A percentile compares a stretch with the other conserved stretches of the same genome.
Conservation (phyloP, 1,284 basidiomycete species). For the Lentinus polychrous region DNA sequence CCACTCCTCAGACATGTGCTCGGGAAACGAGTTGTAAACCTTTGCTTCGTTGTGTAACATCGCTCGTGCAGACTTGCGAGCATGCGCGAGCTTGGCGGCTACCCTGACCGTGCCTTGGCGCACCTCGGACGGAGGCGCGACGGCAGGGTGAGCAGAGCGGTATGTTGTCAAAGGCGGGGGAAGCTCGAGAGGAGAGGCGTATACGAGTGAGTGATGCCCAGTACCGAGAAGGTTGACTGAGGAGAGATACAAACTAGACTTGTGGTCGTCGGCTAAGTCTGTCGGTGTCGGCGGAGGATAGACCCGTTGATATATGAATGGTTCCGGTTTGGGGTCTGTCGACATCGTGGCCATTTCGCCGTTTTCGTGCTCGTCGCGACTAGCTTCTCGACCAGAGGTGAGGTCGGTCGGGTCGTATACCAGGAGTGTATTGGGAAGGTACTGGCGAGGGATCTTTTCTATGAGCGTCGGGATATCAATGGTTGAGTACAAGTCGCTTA, state of each 20-base stretch:
- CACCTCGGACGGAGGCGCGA: constrained; percentile 8
- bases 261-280: constrained; percentile 2
- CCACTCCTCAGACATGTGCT: constrained; percentile 41
- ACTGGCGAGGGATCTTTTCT: constrained; percentile 25
- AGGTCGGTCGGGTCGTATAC: constrained; percentile 22
- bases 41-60: constrained; percentile 32
- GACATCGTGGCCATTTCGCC: neutral
- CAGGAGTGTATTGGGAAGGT: constrained; percentile 26
- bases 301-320: neutral
- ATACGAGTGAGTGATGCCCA: constrained; percentile 29
- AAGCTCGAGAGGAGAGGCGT: constrained; percentile 25
- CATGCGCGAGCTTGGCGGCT: constrained; percentile 27
- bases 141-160: constrained; percentile 8
- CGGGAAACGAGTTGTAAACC: constrained; percentile 37
- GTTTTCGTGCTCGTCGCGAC: neutral
- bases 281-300: constrained; percentile 1
- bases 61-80: constrained; percentile 14
- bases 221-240: constrained; percentile 24
- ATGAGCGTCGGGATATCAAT: constrained; percentile 23
- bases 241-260: constrained; percentile 21
- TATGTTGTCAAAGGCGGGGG: constrained; percentile 23
- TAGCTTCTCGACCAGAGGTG: neutral
- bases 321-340: neutral
- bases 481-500: constrained; percentile 9
- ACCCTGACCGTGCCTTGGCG: constrained; percentile 23